Conservation (phyloP, 495 filamentous ascomycete species). For the Tuber brumale region DNA sequence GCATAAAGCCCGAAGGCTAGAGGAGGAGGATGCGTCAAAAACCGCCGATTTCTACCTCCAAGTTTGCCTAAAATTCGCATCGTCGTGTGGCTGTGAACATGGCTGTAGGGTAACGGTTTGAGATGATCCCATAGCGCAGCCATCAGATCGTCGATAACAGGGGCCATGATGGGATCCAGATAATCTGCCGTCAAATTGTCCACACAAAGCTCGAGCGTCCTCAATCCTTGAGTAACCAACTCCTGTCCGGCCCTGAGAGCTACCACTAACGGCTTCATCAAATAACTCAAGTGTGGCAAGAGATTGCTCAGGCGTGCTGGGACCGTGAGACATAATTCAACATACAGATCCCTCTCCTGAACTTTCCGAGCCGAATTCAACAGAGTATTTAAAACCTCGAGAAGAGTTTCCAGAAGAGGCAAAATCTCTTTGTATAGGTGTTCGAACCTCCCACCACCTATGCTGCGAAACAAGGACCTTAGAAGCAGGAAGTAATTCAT, state of each 20-base stretch:
- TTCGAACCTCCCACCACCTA: slow-evolving; percentile 95
- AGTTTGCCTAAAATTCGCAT: slow-evolving; percentile 98
- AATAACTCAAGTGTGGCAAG: slow-evolving; percentile 88
- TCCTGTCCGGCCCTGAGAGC: slow-evolving; percentile 87
- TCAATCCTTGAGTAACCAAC: slow-evolving; percentile 84
- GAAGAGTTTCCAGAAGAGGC: slow-evolving; percentile 89
- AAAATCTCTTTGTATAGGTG: slow-evolving; percentile 96
- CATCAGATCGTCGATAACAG: slow-evolving; percentile 97
- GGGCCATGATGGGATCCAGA: slow-evolving; percentile 96
- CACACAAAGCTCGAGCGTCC: slow-evolving; percentile 92
- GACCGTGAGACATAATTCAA: slow-evolving; percentile 92
- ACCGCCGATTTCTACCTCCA: slow-evolving; percentile 89
- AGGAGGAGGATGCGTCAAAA: slow-evolving; percentile 77
- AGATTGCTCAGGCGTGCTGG: slow-evolving; percentile 92
- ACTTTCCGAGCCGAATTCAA: slow-evolving; percentile 82
- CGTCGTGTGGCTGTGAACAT: slow-evolving; percentile 94
- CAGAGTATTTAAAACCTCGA: slow-evolving; percentile 93
- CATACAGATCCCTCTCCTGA: slow-evolving; percentile 87
- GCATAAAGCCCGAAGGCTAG: slow-evolving; percentile 75
- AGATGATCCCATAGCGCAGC: slow-evolving; percentile 92
- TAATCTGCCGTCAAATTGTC: slow-evolving; percentile 98
- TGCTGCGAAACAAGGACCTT: slow-evolving; percentile 87
- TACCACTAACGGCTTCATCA: slow-evolving; percentile 95
- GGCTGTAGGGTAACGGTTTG: slow-evolving; percentile 83
- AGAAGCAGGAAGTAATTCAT: slow-evolving; percentile 98